Percentiles rank a stretch among this genome's conserved stretches.
These are phyloP conservation scores for Trichoderma sp. DNA, from an alignment of 2,329 filamentous ascomycete species.

Conservation along the genomic window DNA sequence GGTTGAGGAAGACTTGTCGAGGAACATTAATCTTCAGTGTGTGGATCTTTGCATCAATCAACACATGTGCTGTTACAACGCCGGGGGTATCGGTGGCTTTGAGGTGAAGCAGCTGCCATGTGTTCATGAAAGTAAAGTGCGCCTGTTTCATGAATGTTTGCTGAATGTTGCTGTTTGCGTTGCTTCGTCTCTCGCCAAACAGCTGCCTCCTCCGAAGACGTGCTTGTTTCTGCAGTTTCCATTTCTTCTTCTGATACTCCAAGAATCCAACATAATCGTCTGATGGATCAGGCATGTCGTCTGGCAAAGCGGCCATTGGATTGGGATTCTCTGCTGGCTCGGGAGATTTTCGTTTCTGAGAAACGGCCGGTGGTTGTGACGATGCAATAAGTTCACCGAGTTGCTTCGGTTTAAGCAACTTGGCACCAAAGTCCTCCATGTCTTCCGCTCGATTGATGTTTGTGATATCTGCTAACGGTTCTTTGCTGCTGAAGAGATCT, in stretches of 20 bases:
- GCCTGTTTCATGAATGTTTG: slow-evolving; percentile 87
- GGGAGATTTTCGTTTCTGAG: slow-evolving; percentile 73
- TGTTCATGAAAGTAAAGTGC: slow-evolving; percentile 84
- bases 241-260: slow-evolving; percentile 96
- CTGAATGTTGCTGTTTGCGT: slow-evolving; percentile 56
- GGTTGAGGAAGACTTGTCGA: slow-evolving; percentile 85
- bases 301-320: slow-evolving; percentile 79
- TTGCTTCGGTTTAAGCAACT: slow-evolving; percentile 66
- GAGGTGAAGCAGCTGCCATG: slow-evolving; percentile 93
- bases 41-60: slow-evolving; percentile 93
- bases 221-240: slow-evolving; percentile 95
- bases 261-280: slow-evolving; percentile 88
- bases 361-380: slow-evolving; percentile 50
- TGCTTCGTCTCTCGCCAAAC: slow-evolving; percentile 78
- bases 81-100: slow-evolving; percentile 81
- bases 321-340: slow-evolving; percentile 69
- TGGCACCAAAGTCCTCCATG: slow-evolving; percentile 78
- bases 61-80: slow-evolving; percentile 81
- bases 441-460: slow-evolving; percentile 65
- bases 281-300: slow-evolving; percentile 79
- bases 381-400: slow-evolving; percentile 56
- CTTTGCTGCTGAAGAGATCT: slow-evolving; percentile 73
- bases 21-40: slow-evolving; percentile 85
- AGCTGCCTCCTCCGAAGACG: slow-evolving; percentile 82
- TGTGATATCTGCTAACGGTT: slow-evolving; percentile 71